Base-by-base conservation (phyloP, 2,329 filamentous ascomycete species). In the Alternaria dauci region DNA sequence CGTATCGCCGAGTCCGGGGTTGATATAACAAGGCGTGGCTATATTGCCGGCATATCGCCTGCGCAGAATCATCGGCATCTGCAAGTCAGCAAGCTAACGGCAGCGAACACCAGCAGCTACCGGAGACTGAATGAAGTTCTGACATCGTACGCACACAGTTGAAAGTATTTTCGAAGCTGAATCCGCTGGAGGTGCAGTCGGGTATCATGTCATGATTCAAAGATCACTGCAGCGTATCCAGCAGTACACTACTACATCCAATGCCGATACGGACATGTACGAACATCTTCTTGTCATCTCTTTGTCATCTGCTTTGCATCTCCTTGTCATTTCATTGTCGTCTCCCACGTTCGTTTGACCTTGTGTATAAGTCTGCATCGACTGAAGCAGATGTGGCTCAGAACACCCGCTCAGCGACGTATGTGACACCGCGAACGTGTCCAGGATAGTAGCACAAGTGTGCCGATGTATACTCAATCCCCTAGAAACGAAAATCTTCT, bases 21-120 rank as follows among this genome's bases (percentile, higher is more conserved):
- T 12, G 26, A n/a, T 44, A 12, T 32, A 16, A 11, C 3, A 25
- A 28, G 20, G 20, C 23, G 8, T 46, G 12, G 34, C 28, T 55
- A 32, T 59, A 28, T 34, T 51, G n/a, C 36, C 34, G n/a, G 20
- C 26, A 43, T 12, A 25, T 54, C 18, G 43, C 43, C 30, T 41
- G 43, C 36, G 38, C 47, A 52, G 44, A 36, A 30, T 38, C 12
- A 16, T 50, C 43, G 30, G 38, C 43, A 59, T 4, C 26, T 55
- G 44, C 23, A 12, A 16, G 12, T 28, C 44, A 39, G 47, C 38
- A n/a, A 36, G 46, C 46, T 36, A 6, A 16, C 46, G 12, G 23
- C 39, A 1, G 14, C 23, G 20, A 50, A 36, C 14, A 16, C 20
- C 2, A 4, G 34, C 46, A 18, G 20, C 23, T 18, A n/a, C 2